Evolutionary conservation across 257 asterid genomes (phyloP).

Genomic region (Mitragyna speciosa): DNA sequence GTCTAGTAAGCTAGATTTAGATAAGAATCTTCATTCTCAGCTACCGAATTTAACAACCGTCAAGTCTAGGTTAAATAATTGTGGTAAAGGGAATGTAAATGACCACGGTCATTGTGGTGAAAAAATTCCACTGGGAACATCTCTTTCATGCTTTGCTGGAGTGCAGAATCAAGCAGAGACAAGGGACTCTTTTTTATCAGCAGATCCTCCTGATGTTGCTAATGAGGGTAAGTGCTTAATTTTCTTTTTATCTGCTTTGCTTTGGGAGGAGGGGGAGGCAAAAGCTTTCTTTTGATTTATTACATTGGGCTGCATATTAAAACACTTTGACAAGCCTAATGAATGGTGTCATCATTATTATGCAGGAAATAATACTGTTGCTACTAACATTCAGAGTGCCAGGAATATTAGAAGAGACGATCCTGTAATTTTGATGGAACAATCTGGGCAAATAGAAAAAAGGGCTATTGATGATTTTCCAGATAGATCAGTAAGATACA

Average conservation of each 20-base stretch:
- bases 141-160: constrained; percentile 16
- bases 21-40: constrained; percentile 12
- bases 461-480: constrained; percentile 18
- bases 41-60: constrained; percentile 21
- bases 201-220: constrained; percentile 22
- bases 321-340: constrained; percentile 2
- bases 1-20: constrained; percentile 14
- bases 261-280: neutral
- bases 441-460: neutral
- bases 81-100: constrained; percentile 11
- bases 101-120: neutral
- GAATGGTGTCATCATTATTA: constrained; percentile 7
- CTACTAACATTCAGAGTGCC: constrained; percentile 19
- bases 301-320: neutral
- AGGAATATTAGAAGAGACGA: constrained; percentile 14
- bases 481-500: constrained; percentile 22
- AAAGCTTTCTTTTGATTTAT: neutral
- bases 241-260: neutral
- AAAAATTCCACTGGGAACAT: neutral
- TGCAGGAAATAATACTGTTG: constrained; percentile 30
- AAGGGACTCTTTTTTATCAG: constrained; percentile 19
- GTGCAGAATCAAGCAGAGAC: constrained; percentile 22
- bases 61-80: constrained; percentile 19
- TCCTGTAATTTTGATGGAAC: constrained; percentile 19
- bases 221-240: constrained; percentile 21